phyloP scores from a whole-genome alignment of 345 rosid genomes.

The Raphanus raphanistrum region DNA sequence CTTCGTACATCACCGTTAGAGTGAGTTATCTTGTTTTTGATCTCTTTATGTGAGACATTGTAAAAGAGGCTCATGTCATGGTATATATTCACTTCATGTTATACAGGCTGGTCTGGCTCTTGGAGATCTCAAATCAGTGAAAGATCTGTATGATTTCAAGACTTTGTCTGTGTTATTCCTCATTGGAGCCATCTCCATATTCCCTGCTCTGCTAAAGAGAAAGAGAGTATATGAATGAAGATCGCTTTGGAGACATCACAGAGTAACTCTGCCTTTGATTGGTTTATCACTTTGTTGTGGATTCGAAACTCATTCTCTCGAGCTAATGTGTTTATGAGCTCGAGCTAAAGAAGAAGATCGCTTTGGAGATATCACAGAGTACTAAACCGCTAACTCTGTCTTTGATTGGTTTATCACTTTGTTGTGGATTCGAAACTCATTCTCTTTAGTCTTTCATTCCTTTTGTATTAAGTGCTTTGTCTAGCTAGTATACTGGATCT shows the following conservation, averaged over 20 bases:
- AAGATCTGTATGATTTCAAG: constrained; percentile 74
- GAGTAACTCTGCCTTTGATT: constrained; percentile 15
- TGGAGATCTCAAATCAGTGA: constrained; percentile 78
- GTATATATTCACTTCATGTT: not conserved
- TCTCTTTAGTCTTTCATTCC: constrained; percentile 3
- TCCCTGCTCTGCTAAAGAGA: constrained; percentile 75
- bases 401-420: constrained; percentile 2
- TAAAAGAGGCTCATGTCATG: not conserved
- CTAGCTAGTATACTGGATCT: not conserved
- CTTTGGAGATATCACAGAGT: not conserved
- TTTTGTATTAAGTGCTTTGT: constrained; percentile 27
- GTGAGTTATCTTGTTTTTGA: constrained; percentile 45
- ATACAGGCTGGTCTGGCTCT: constrained; percentile 79
- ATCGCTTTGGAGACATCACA: not conserved
- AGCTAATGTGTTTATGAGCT: constrained; percentile 28
- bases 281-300: constrained; percentile 1
- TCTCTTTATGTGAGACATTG: not conserved
- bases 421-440: not conserved
- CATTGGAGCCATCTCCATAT: constrained; percentile 59
- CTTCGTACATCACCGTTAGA: constrained; percentile 86
- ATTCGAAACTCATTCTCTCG: not conserved
- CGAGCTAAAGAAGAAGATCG: constrained; percentile 19
- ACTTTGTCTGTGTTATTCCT: constrained; percentile 68
- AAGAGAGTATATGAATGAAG: constrained; percentile 65
- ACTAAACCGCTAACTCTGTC: constrained; percentile 10